A percentile compares a stretch with the other conserved stretches of the same genome.
phyloP scores from a whole-genome alignment of 2,329 filamentous ascomycete species.

The Ceratocystis colombiana region DNA sequence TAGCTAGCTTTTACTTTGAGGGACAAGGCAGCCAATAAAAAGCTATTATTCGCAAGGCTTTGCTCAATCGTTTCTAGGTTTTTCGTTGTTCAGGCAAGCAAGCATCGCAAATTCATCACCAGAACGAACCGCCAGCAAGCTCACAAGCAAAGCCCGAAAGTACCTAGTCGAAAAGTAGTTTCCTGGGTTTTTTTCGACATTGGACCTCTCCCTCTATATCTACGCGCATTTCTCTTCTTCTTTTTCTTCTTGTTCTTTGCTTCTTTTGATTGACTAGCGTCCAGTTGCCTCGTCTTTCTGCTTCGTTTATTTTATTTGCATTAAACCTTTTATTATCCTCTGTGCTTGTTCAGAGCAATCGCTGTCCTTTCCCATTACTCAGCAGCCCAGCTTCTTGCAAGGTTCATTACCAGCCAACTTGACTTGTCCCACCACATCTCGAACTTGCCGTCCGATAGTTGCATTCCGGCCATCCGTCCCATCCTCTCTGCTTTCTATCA shows the following conservation, averaged over 20 bases:
- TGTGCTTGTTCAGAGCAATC: not conserved
- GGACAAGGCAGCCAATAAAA: conserved; percentile 10
- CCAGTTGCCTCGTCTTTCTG: not conserved
- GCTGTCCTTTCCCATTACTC: conserved; percentile 17
- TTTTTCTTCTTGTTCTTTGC: not conserved
- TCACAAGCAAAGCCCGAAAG: not conserved
- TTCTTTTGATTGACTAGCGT: not conserved
- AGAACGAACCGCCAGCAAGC: not conserved
- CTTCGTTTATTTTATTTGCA: not conserved
- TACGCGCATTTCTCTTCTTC: not conserved
- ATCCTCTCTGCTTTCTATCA: not conserved
- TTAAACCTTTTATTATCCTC: not conserved
- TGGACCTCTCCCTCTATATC: not conserved
- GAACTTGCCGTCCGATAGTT: not conserved
- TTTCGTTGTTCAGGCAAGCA: not conserved
- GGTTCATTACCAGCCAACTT: not conserved
- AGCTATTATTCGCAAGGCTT: not conserved
- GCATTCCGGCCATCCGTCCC: not conserved
- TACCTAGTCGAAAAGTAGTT: too few relatives aligned
- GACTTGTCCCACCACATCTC: not conserved
- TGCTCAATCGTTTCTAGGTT: not conserved
- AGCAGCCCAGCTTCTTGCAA: conserved; percentile 10
- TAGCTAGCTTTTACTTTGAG: not conserved
- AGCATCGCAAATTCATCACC: not conserved
- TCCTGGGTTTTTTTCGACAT: too few relatives aligned